A percentile compares a stretch with the other conserved stretches of the same genome.
These are phyloP conservation scores for Tirmania nivea DNA, from an alignment of 495 filamentous ascomycete genomes.

Conservation along the genomic window DNA sequence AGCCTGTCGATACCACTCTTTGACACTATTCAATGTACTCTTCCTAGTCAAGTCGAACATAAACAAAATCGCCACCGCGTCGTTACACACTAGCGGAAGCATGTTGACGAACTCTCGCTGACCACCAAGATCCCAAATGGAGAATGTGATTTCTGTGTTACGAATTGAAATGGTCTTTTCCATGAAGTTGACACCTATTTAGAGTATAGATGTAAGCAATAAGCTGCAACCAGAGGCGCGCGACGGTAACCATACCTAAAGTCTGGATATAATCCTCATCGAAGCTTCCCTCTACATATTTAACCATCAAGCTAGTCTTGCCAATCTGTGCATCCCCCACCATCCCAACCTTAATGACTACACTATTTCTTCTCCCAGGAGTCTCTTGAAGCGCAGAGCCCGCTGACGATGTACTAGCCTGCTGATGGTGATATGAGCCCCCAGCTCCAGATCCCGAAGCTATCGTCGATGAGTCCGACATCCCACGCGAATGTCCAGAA, in stretches of 20 bases:
- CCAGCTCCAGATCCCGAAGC: neutral
- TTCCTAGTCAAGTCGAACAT: slow-evolving; percentile 98
- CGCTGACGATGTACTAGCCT: neutral
- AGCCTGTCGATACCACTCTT: slow-evolving; percentile 98
- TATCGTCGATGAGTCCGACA: neutral
- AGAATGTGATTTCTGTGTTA: slow-evolving; percentile 99
- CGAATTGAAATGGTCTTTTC: slow-evolving; percentile 98
- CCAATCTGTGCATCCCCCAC: slow-evolving; percentile 97
- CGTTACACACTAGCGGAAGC: slow-evolving; percentile 94
- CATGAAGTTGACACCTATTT: slow-evolving; percentile 91
- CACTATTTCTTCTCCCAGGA: slow-evolving; percentile 42
- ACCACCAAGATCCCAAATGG: slow-evolving; percentile 95
- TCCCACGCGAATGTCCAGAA: neutral
- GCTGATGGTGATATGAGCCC: neutral
- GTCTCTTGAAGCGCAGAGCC: neutral
- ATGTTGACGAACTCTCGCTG: slow-evolving; percentile 99
- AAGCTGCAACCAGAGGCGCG: neutral
- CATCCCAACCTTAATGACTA: slow-evolving; percentile 99
- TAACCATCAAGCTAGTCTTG: slow-evolving; percentile 97
- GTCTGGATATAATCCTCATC: slow-evolving; percentile 99
- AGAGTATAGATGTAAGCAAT: neutral
- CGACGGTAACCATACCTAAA: slow-evolving; percentile 33
- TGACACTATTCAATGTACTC: slow-evolving; percentile 94
- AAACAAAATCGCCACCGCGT: slow-evolving; percentile 93
- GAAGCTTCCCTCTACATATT: slow-evolving; percentile 98